phyloP scores from a whole-genome alignment of 306 rosid species.

The Pterocarpus macrocarpus region DNA sequence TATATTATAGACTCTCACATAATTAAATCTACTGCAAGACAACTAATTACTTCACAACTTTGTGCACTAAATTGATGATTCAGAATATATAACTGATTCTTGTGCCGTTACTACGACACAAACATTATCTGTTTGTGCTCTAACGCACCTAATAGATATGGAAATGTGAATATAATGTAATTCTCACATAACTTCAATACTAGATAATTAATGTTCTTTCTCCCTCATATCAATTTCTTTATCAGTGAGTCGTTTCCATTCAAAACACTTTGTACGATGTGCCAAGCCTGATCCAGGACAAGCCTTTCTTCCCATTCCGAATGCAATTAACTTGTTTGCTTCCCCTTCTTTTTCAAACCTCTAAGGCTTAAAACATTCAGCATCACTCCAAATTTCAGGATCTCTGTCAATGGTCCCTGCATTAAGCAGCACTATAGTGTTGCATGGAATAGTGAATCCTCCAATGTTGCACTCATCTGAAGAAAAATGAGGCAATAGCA shows the following conservation, averaged over 20 bases:
- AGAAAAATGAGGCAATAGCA: slow-evolving; percentile 57
- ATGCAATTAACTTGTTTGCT: slow-evolving; percentile 21
- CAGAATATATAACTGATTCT: no score
- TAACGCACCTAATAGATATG: not conserved
- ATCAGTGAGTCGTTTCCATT: slow-evolving; percentile 16
- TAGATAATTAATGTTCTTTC: slow-evolving; percentile 5
- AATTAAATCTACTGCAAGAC: not conserved
- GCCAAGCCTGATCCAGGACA: slow-evolving; percentile 34
- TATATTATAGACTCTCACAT: not conserved
- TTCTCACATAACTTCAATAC: slow-evolving; percentile 11
- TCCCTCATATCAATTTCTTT: slow-evolving; percentile 54
- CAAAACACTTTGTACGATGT: slow-evolving; percentile 34
- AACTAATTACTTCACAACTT: not conserved
- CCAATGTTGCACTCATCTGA: slow-evolving; percentile 52
- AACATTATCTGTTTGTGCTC: no score
- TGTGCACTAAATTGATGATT: not conserved
- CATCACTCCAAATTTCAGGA: slow-evolving; percentile 55
- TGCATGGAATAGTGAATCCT: slow-evolving; percentile 53
- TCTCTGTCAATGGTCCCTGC: slow-evolving; percentile 70
- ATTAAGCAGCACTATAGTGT: slow-evolving; percentile 55
- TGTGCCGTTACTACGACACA: no score
- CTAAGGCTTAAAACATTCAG: slow-evolving; percentile 48
- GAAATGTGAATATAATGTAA: not conserved
- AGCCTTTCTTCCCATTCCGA: slow-evolving; percentile 37
- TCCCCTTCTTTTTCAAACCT: slow-evolving; percentile 41